Base-by-base conservation (phyloP, 2,329 filamentous ascomycete genomes). In the Lecanicillium sp. region DNA sequence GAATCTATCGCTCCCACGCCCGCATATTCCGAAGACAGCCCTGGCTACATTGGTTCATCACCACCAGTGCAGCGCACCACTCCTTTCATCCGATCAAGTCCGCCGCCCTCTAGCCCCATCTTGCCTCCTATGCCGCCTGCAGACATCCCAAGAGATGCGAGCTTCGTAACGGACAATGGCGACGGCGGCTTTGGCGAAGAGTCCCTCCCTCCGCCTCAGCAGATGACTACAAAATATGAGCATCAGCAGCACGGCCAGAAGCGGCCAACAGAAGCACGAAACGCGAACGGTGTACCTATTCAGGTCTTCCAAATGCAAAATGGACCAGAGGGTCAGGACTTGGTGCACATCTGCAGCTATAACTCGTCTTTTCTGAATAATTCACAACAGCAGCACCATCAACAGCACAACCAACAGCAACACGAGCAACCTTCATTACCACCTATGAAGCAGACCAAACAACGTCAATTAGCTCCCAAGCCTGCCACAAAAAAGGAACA, bases 31-130 rank as follows among this genome's bases (percentile, higher is more conserved):
- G 74, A 70, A 37, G 70, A 83, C 40, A 94, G 87, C 37, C 83
- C 87, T 4, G 79, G 78, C 35, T 85, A 86, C 38, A 86, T 96
- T 49, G 84, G 84, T 2, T 96, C 92, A 0, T 96, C 90, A 4
- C 90, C 90, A 12, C 92, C 92, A 1, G 71, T 94, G 2, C 78
- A 88, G 45, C 73, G 77, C 46, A 73, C 73, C 28, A 67, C 70
- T 20, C 60, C 68, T 31, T 78, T 68, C 48, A 64, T 71, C 20
- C 67, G 57, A 36, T 75, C 73, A 2, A 79, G 75, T 42, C 80
- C 83, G 4, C 75, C 78, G 19, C 77, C 81, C 18, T 95, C 89
- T 3, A 96, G 90, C 54, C 92, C 90, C 3, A 72, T 78, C 31
- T 69, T 88, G 35, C 78, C 78, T 7, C 74, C 76, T 0, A 79